Percentiles rank a stretch among this genome's conserved stretches.
These are phyloP conservation scores for Elsinoe arachidis DNA, from an alignment of 2,329 filamentous ascomycete genomes.

Conservation along the genomic window DNA sequence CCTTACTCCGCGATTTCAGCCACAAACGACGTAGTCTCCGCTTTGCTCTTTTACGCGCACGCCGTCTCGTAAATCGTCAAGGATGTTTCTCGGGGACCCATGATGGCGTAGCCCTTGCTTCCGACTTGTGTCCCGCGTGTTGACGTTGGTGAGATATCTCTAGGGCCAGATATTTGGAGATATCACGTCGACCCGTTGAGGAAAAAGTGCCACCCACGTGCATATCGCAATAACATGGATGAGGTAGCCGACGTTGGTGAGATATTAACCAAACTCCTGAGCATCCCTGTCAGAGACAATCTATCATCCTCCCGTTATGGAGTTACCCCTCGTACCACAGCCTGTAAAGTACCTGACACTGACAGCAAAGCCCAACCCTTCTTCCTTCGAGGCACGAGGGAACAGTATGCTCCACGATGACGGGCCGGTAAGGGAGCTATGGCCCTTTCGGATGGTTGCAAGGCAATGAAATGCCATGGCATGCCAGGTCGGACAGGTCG, in stretches of 20 bases:
- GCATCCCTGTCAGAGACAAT: slow-evolving; percentile 4
- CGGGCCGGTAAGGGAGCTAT: background rate
- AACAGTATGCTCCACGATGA: background rate
- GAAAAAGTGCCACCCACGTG: slow-evolving; percentile 5
- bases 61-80: slow-evolving; percentile 7
- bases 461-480: background rate
- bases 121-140: background rate
- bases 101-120: background rate
- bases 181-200: background rate
- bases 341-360: background rate
- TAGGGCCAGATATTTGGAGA: background rate
- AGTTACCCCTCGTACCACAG: background rate
- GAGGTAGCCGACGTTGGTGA: background rate
- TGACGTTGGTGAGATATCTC: background rate
- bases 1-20: slow-evolving; percentile 8
- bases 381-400: slow-evolving; percentile 1
- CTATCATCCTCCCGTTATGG: background rate
- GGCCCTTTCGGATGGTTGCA: background rate
- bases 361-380: background rate
- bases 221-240: slow-evolving; percentile 1
- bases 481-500: background rate
- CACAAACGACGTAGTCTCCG: slow-evolving; percentile 3
- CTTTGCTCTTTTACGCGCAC: slow-evolving; percentile 3
- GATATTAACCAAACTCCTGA: too few relatives aligned
- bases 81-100: background rate